Conservation (phyloP, 164 flowering plant species). For the Umbilicus rupestris region DNA sequence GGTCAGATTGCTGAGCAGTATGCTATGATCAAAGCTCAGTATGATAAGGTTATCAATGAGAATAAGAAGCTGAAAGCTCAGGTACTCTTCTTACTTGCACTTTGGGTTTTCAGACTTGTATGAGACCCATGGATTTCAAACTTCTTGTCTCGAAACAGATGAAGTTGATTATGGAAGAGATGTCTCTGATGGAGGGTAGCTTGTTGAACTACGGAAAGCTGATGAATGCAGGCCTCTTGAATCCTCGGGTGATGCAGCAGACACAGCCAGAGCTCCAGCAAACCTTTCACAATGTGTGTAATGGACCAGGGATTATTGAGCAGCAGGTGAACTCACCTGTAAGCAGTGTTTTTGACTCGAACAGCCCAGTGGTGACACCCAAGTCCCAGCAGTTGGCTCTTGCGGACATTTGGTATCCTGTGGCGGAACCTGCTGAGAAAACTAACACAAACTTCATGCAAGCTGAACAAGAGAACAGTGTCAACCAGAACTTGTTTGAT, state of each 20-base stretch:
- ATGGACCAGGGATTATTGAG: background rate
- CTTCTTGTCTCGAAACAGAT: background rate
- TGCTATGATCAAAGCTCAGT: conserved; percentile 1
- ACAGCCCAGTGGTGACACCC: background rate
- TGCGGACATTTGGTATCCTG: background rate
- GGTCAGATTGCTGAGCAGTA: conserved; percentile 2
- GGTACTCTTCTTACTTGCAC: background rate
- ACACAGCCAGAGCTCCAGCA: background rate
- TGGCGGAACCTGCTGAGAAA: background rate
- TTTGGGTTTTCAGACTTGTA: too few species aligned
- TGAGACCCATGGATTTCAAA: background rate
- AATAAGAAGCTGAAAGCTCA: conserved; percentile 1
- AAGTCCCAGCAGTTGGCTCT: background rate
- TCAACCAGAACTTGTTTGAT: conserved; percentile 1
- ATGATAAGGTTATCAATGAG: background rate
- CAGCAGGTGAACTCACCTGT: background rate
- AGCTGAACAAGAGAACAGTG: background rate
- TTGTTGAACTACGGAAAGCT: background rate
- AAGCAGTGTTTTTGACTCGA: conserved; percentile 1
- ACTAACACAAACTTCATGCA: background rate
- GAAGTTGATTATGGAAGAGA: background rate
- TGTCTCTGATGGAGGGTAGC: background rate
- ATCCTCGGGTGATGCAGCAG: background rate
- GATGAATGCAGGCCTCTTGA: background rate
- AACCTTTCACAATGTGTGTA: background rate